Percentiles rank a stretch among this genome's conserved stretches.
Evolutionary conservation across 2,329 filamentous ascomycete species (phyloP).

Genomic region (Didymella keratinophila): DNA sequence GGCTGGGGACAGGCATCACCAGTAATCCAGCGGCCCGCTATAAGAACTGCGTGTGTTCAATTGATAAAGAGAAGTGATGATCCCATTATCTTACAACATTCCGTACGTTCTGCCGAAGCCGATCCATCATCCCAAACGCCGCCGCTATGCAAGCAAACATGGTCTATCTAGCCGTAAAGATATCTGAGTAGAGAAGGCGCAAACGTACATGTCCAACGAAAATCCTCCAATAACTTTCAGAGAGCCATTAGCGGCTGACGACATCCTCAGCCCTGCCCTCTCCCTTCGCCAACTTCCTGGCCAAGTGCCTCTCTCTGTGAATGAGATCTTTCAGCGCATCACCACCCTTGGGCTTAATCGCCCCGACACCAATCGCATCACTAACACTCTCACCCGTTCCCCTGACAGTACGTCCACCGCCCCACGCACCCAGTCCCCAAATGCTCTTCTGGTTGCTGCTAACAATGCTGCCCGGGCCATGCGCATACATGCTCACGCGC

Average conservation of each 20-base stretch:
- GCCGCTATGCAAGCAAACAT: conserved; percentile 32
- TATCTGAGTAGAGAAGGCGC: conserved; percentile 35
- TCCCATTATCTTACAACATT: conserved; percentile 6
- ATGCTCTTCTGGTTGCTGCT: conserved; percentile 25
- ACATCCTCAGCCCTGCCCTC: conserved; percentile 37
- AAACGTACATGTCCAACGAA: conserved; percentile 1
- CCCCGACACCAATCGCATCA: conserved; percentile 28
- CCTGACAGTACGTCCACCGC: conserved; percentile 29
- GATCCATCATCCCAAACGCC: conserved; percentile 21
- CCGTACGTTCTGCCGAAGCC: not conserved
- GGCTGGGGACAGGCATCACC: no score
- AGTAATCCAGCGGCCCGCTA: no score
- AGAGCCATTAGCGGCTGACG: conserved; percentile 12
- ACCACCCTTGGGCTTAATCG: conserved; percentile 28
- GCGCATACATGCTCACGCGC: conserved; percentile 83
- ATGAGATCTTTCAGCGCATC: conserved; percentile 38
- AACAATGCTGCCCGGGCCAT: conserved; percentile 33
- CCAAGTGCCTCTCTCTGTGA: conserved; percentile 38
- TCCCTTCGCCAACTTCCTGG: conserved; percentile 39
- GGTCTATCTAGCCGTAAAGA: conserved; percentile 16
- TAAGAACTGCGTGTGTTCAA: no score
- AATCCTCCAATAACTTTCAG: no score
- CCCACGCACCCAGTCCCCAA: conserved; percentile 43
- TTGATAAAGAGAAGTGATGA: no score
- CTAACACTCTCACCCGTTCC: conserved; percentile 20